Percentiles rank a stretch among this genome's conserved stretches.
phyloP scores from a whole-genome alignment of 75 land plant species.

The Cupressus sempervirens region DNA sequence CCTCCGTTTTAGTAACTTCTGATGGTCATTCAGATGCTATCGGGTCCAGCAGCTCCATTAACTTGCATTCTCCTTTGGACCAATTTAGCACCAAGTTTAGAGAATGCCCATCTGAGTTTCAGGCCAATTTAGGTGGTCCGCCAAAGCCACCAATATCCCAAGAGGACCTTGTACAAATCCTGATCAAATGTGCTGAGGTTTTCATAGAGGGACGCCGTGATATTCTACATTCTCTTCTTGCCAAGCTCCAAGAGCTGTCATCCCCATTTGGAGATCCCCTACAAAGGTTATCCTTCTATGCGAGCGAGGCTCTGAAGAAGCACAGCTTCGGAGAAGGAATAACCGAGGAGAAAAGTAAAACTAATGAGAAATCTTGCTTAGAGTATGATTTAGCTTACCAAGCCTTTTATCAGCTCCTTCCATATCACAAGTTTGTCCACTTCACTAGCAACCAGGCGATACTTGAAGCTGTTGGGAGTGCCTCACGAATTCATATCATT shows the following conservation, averaged over 20 bases:
- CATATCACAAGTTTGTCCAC: slow-evolving; percentile 21
- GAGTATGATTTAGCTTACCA: slow-evolving; percentile 23
- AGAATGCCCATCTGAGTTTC: slow-evolving; percentile 8
- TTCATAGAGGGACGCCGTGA: not conserved
- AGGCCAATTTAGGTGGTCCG: not conserved
- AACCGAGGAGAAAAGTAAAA: not conserved
- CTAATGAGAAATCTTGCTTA: slow-evolving; percentile 4
- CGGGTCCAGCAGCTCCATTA: slow-evolving; percentile 2
- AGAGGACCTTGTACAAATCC: slow-evolving; percentile 3
- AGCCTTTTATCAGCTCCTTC: slow-evolving; percentile 29
- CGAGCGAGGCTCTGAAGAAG: slow-evolving; percentile 15
- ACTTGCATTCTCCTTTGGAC: not conserved
- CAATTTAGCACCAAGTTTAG: not conserved
- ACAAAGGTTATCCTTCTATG: slow-evolving; percentile 19
- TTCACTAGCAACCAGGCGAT: slow-evolving; percentile 28
- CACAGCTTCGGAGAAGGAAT: not conserved
- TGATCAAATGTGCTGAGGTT: slow-evolving; percentile 5
- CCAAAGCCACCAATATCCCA: not conserved
- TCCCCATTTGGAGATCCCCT: slow-evolving; percentile 24
- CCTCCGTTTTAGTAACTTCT: slow-evolving; percentile 4
- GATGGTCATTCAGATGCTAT: slow-evolving; percentile 1
- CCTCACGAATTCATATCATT: slow-evolving; percentile 34
- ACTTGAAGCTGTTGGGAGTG: slow-evolving; percentile 18
- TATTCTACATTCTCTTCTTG: not conserved
- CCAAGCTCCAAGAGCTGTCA: slow-evolving; percentile 8